Evolutionary conservation across 192 early-diverging fungal genomes (phyloP), one percentile per base, ranked within the genome.

Genomic region (Dissophora globulifera): DNA sequence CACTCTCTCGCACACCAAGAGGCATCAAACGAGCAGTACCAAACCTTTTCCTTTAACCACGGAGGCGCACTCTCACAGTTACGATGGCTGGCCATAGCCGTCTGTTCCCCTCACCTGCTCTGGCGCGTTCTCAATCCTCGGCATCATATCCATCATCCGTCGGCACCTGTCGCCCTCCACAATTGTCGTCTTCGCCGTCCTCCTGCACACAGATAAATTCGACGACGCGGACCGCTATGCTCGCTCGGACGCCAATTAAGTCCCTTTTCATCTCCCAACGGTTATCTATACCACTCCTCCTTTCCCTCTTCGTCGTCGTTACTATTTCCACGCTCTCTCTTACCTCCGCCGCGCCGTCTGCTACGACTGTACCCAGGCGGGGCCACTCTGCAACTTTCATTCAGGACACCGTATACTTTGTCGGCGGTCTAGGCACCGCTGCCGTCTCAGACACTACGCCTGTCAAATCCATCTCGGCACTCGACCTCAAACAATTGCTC

Each of bases 331-430:
- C 43, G 19, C n/a, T n/a, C n/a, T 22, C 57, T 11, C n/a, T 25
- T 43, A n/a, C 26, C 23, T 46, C 42, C 30, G 25, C 43, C 25
- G 42, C 40, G 2, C 38, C 35, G 1, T 26, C 58, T 40, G 7
- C 52, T 2, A 47, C 52, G 1, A 35, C 71, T 2, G 30, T 27
- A 10, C 27, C 57, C 9, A n/a, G 72, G n/a, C 41, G 51, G 17
- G 45, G 58, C 3, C 72, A 76, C 17, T 50, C 50, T 20, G 64
- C 41, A 30, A 76, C 72, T 0, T 29, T 67, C n/a, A n/a, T 76
- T 52, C 16, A 61, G 7, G 33, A 60, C 52, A 57, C 50, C 20
- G 25, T 76, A 26, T 43, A 76, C 63, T 67, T 67, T 64, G 53
- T 76, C 12, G 63, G 72, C 20, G 72, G 72, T 2, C 29, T 62